A percentile compares a stretch with the other conserved stretches of the same genome.
Evolutionary conservation across 768 basidiomycete genomes (phyloP).

Genomic region (Tylopilus rubrobrunneus): DNA sequence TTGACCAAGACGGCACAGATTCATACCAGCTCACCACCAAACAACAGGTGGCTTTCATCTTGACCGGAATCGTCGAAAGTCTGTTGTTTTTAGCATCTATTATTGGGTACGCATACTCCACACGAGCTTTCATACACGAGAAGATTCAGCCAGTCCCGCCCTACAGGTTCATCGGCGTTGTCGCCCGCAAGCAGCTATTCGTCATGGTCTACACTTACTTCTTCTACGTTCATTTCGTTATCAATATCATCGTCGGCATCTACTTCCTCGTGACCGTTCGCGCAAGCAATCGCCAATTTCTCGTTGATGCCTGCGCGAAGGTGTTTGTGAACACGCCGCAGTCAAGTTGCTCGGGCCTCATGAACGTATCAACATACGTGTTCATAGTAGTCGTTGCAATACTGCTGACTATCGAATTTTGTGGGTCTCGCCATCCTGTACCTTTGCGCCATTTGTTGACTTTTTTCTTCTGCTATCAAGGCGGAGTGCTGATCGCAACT

Average conservation of each 20-base stretch:
- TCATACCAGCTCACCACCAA: conserved; percentile 28
- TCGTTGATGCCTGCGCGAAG: conserved; percentile 42
- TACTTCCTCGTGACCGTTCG: conserved; percentile 51
- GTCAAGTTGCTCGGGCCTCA: conserved; percentile 42
- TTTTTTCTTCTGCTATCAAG: conserved; percentile 28
- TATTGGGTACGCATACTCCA: conserved; percentile 44
- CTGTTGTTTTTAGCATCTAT: conserved; percentile 50
- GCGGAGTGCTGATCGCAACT: conserved; percentile 49
- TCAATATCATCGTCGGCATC: conserved; percentile 49
- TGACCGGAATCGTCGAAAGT: conserved; percentile 51
- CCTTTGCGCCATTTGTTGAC: neutral
- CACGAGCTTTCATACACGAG: neutral
- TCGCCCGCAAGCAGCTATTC: conserved; percentile 60
- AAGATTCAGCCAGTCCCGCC: conserved; percentile 1
- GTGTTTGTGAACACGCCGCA: conserved; percentile 41
- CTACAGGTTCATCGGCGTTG: conserved; percentile 56
- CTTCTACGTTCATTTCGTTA: conserved; percentile 52
- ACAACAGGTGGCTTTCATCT: conserved; percentile 40
- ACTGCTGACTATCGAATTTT: conserved; percentile 52
- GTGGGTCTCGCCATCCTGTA: conserved; percentile 36
- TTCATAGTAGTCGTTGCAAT: conserved; percentile 42
- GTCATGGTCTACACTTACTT: conserved; percentile 53
- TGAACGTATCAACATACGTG: conserved; percentile 41
- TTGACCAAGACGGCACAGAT: conserved; percentile 26
- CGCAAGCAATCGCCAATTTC: conserved; percentile 41